Percentiles rank a stretch among this genome's conserved stretches.
Conservation (phyloP, 306 rosid species). For the Benincasa hispida region DNA sequence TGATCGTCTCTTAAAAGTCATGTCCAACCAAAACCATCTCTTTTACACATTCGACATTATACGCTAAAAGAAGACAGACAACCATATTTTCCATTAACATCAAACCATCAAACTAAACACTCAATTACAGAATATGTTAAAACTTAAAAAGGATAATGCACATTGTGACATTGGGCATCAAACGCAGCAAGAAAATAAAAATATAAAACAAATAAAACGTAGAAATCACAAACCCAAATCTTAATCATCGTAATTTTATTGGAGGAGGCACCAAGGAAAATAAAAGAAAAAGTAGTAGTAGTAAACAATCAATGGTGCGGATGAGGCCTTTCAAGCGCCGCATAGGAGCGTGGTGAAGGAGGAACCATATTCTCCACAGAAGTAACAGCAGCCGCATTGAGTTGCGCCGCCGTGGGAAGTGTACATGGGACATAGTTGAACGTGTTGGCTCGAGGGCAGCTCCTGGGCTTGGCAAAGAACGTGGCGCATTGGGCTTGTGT, state of each 20-base stretch:
- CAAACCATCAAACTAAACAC: not conserved
- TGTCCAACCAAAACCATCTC: no score
- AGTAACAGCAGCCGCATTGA: not conserved
- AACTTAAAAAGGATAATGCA: not conserved
- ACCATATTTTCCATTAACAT: not conserved
- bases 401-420: not conserved
- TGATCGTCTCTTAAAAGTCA: no score
- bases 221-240: not conserved
- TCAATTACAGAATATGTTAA: not conserved
- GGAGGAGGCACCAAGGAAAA: not conserved
- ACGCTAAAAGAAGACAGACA: not conserved
- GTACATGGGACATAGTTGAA: slow-evolving; percentile 15
- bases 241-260: not conserved
- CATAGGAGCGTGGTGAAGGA: slow-evolving; percentile 17
- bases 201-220: not conserved
- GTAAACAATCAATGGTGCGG: not conserved
- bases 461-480: slow-evolving; percentile 15
- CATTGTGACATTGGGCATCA: not conserved
- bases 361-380: slow-evolving; percentile 18
- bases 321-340: slow-evolving; percentile 8
- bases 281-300: not conserved
- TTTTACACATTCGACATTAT: no score
- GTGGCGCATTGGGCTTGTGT: slow-evolving; percentile 9
- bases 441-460: slow-evolving; percentile 13
- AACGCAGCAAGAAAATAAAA: not conserved